Evolutionary conservation across 306 rosid genomes (phyloP), one percentile per base, ranked within the genome.

Genomic region (Myrica gale): DNA sequence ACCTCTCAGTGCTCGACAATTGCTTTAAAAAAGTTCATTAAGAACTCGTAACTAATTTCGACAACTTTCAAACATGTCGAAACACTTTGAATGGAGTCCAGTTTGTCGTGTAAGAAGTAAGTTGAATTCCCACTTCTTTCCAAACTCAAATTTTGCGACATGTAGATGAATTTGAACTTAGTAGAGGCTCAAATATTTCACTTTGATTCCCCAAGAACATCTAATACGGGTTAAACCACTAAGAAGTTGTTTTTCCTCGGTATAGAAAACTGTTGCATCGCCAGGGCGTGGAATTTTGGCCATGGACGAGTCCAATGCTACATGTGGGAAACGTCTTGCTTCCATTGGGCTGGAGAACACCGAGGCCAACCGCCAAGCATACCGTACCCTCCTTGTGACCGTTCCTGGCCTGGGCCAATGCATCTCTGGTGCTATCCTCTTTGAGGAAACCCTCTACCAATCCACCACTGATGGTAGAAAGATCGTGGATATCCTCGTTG

Each of bases 231-330:
- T n/a, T 5, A 16, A 16, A n/a, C 73, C 54, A 46, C 63, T 71
- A 21, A 45, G 52, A 26, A n/a, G 1, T 15, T 72, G 6, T 5
- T 9, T 26, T 52, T 44, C 53, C 7, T 69, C 9, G 81, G 71
- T 66, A 43, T 80, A 93, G 98, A 93, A 93, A 93, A 82, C 84
- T 4, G 78, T 93, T 32, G 96, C 98, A 4, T 90, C 96, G 2
- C 96, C 98, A 2, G 98, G 98, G 61, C 96, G 93, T 75, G 98
- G 98, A 20, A 93, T 93, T 51, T 83, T 93, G 94, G 98, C 98
- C 26, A 93, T 93, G 98, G 98, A 93, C 45, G 98, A 93, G 84
- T 93, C 98, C 0, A 93, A 93, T 71, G 98, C 98, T 11, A 93
- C 98, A 15, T 88, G 93, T 32, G 98, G 98, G 72, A 93, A 93